A percentile compares a stretch with the other conserved stretches of the same genome.
Evolutionary conservation across 768 basidiomycete species (phyloP).

Genomic region (Roridomyces roridus): DNA sequence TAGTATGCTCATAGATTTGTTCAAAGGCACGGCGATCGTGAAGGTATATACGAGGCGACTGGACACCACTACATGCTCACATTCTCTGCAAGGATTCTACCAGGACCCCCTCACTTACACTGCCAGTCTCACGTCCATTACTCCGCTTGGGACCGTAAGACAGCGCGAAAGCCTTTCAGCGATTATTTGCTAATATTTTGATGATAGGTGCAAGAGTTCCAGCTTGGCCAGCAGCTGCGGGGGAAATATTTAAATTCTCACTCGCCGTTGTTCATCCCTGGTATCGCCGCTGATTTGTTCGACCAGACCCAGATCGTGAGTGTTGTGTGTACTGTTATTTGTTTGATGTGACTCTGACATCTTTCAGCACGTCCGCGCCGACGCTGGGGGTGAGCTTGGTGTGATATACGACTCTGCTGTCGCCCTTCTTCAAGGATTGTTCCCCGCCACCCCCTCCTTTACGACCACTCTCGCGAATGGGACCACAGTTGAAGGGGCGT

Average conservation of each 20-base stretch:
- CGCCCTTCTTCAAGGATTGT: conserved; percentile 84
- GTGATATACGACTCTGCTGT: conserved; percentile 87
- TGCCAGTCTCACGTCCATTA: background rate
- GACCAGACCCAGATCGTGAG: conserved; percentile 40
- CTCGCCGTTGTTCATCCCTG: conserved; percentile 46
- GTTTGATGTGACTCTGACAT: no score
- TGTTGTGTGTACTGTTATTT: background rate
- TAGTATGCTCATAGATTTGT: no score
- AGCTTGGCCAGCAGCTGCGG: conserved; percentile 39
- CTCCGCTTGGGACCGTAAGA: conserved; percentile 6
- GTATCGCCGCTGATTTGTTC: conserved; percentile 37
- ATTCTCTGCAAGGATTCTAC: background rate
- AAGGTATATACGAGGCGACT: no score
- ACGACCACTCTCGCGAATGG: conserved; percentile 82
- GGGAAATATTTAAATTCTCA: conserved; percentile 45
- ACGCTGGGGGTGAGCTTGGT: conserved; percentile 82
- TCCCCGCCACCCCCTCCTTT: conserved; percentile 76
- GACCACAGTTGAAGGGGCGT: conserved; percentile 71
- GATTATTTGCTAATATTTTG: background rate
- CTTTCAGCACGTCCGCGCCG: conserved; percentile 53
- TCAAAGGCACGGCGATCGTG: no score
- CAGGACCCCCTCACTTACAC: background rate
- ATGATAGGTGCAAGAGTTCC: conserved; percentile 13
- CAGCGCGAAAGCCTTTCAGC: no score
- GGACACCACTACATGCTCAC: no score